Conservation (phyloP, 768 basidiomycete species). For the Mycena latifolia region DNA sequence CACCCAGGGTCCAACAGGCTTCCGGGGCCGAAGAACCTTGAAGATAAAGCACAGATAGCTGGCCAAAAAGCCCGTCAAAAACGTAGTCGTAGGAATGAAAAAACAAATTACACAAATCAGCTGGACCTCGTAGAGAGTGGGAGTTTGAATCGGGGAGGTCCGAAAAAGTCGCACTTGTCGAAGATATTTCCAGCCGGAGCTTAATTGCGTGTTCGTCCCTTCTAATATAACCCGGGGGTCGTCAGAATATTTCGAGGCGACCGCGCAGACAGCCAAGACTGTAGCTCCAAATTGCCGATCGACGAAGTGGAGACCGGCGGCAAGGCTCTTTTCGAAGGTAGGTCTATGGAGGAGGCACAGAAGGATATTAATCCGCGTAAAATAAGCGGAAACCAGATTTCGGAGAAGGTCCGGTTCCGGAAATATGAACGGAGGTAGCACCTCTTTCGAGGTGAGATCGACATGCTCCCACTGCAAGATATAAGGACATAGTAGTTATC, state of each 20-base stretch:
- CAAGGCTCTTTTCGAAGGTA: conserved; percentile 57
- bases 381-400: conserved; percentile 63
- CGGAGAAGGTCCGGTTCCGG: conserved; percentile 53
- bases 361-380: conserved; percentile 52
- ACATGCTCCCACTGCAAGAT: conserved; percentile 32
- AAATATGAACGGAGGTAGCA: conserved; percentile 41
- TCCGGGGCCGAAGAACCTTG: conserved; percentile 60
- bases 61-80: too few relatives aligned
- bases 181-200: conserved; percentile 58
- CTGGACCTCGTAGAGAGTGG: conserved; percentile 70
- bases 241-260: conserved; percentile 58
- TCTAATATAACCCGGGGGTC: conserved; percentile 49
- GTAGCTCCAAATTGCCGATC: conserved; percentile 56
- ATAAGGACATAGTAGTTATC: not conserved
- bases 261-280: conserved; percentile 66
- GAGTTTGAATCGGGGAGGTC: conserved; percentile 59
- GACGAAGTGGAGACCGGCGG: conserved; percentile 50
- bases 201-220: conserved; percentile 44
- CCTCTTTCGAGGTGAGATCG: conserved; percentile 17
- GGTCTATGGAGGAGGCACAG: conserved; percentile 65
- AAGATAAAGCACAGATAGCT: conserved; percentile 58
- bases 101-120: conserved; percentile 52
- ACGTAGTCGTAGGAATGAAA: too few relatives aligned
- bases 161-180: conserved; percentile 63
- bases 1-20: conserved; percentile 64